These are phyloP conservation scores for Botrytis porri DNA, from an alignment of 2,329 filamentous ascomycete species.

Conservation along the genomic window DNA sequence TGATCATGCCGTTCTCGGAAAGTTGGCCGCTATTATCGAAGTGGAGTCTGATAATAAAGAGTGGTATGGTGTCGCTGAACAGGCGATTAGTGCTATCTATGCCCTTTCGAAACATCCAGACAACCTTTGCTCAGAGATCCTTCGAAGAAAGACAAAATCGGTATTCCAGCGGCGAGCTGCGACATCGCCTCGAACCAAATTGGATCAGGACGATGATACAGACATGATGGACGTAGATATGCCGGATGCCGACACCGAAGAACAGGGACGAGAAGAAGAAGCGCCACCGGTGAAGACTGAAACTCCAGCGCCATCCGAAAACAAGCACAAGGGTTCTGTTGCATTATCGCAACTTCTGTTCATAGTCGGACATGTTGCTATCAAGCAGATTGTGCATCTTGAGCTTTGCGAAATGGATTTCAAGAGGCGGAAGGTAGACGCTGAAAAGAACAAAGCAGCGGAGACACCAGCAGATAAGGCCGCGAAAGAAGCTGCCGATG, in stretches of 20 bases:
- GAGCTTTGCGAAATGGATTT: constrained; percentile 98
- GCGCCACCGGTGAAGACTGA: constrained; percentile 21
- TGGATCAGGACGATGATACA: constrained; percentile 22
- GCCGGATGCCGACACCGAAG: constrained; percentile 22
- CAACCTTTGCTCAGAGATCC: constrained; percentile 84
- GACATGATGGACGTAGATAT: constrained; percentile 35
- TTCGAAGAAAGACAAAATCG: constrained; percentile 78
- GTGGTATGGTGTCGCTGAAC: constrained; percentile 94
- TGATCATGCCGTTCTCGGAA: constrained; percentile 81
- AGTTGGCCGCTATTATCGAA: constrained; percentile 80
- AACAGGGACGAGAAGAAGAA: constrained; percentile 32
- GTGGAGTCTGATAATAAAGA: constrained; percentile 87
- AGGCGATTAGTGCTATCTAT: constrained; percentile 94
- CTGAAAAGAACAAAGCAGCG: constrained; percentile 63
- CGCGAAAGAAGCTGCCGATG: constrained; percentile 70
- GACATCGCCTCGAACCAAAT: constrained; percentile 19
- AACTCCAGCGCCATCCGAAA: constrained; percentile 27
- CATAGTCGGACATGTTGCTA: constrained; percentile 91
- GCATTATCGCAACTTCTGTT: constrained; percentile 88
- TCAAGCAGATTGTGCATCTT: constrained; percentile 98
- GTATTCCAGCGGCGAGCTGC: constrained; percentile 57
- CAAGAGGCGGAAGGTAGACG: constrained; percentile 90
- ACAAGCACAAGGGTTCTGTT: constrained; percentile 65
- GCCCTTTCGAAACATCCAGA: constrained; percentile 92
- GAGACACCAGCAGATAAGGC: constrained; percentile 50